phyloP scores from a whole-genome alignment of 495 filamentous ascomycete species.

The Clohesyomyces aquaticus region DNA sequence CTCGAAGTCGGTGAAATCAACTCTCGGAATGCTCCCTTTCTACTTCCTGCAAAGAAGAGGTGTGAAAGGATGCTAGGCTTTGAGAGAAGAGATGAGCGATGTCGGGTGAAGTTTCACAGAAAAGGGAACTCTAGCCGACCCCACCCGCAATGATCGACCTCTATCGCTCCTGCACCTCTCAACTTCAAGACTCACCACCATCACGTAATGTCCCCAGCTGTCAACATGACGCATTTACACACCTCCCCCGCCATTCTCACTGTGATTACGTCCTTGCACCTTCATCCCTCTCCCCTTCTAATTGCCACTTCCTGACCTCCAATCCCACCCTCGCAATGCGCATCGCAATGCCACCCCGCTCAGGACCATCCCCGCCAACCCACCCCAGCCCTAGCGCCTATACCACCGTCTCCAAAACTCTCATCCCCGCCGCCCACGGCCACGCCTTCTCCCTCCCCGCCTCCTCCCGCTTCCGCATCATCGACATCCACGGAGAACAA shows the following conservation, averaged over 20 bases:
- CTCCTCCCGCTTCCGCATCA: slow-evolving; percentile 46
- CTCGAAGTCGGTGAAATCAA: too few relatives aligned
- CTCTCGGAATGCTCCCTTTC: too few relatives aligned
- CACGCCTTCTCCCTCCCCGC: slow-evolving; percentile 44
- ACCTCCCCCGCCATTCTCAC: neutral
- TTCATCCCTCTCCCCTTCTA: neutral
- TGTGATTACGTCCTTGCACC: neutral
- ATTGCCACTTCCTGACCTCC: neutral
- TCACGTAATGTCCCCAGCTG: neutral
- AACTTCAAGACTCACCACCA: neutral
- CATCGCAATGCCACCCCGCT: neutral
- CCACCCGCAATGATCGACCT: too few relatives aligned
- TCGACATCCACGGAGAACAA: slow-evolving; percentile 49
- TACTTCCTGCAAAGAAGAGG: too few relatives aligned
- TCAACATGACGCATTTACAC: neutral
- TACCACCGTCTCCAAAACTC: neutral
- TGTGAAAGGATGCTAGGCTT: too few relatives aligned
- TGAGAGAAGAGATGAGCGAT: too few relatives aligned
- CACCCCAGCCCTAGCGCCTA: neutral
- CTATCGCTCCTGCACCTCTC: too few relatives aligned
- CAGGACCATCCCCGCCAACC: neutral
- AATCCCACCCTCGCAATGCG: neutral
- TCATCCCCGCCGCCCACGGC: slow-evolving; percentile 24
- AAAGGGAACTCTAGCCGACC: too few relatives aligned
- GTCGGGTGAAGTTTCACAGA: too few relatives aligned